A percentile compares a stretch with the other conserved stretches of the same genome.
phyloP scores from a whole-genome alignment of 1,284 basidiomycete species.

The Inonotus obliquus region DNA sequence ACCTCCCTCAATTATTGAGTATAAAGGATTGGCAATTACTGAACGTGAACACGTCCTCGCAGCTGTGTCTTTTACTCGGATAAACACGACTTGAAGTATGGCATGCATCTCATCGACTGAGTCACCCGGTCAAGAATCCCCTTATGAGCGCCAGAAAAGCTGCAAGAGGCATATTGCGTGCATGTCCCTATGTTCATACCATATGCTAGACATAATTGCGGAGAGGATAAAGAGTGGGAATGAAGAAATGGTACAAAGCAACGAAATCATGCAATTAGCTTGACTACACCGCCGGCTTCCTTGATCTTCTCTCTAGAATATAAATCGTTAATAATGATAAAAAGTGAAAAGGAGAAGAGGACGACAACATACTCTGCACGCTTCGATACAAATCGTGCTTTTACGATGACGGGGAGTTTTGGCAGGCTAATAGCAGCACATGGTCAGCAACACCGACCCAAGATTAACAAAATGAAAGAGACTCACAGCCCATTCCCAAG shows the following conservation, averaged over 20 bases:
- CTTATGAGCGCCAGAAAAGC: too few relatives aligned
- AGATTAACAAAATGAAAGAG: not conserved
- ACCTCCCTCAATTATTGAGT: too few relatives aligned
- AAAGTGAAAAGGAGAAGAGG: not conserved
- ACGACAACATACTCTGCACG: constrained; percentile 74
- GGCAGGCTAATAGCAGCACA: constrained; percentile 49
- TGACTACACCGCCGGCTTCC: constrained; percentile 91
- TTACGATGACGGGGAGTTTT: constrained; percentile 89
- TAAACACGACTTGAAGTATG: too few relatives aligned
- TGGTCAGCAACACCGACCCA: not conserved
- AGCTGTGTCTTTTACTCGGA: too few relatives aligned
- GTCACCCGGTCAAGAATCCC: too few relatives aligned
- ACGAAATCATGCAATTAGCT: constrained; percentile 73
- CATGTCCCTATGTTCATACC: constrained; percentile 5
- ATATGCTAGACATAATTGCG: constrained; percentile 3
- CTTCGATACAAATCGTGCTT: constrained; percentile 89
- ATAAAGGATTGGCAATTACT: too few relatives aligned
- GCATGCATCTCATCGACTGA: too few relatives aligned
- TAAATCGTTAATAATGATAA: constrained; percentile 15
- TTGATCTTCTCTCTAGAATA: constrained; percentile 71
- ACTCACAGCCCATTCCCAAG: constrained; percentile 82
- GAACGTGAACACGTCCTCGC: too few relatives aligned
- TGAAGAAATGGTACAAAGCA: constrained; percentile 1
- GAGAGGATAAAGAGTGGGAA: not conserved
- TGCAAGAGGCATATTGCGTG: constrained; percentile 4